Conservation (phyloP, 2,329 filamentous ascomycete genomes). For the Bipolaris oryzae region DNA sequence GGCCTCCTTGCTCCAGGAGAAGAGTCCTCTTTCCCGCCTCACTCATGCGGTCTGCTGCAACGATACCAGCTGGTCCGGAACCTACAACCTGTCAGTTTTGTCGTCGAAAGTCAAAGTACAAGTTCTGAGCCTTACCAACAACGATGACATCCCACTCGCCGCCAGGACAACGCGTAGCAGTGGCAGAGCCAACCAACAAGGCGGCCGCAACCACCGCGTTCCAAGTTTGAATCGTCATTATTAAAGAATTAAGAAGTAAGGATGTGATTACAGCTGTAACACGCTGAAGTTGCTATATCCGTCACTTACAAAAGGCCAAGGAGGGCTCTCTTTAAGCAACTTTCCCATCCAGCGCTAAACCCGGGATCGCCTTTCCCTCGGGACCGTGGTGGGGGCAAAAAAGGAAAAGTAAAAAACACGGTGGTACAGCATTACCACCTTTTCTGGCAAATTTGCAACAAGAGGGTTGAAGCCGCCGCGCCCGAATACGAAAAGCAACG, state of each 20-base stretch:
- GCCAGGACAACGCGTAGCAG: conserved; percentile 8
- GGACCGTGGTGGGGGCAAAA: too few relatives aligned
- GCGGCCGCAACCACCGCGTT: conserved; percentile 18
- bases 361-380: too few relatives aligned
- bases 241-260: conserved; percentile 1
- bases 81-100: conserved; percentile 14
- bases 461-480: conserved; percentile 5
- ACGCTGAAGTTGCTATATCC: not conserved
- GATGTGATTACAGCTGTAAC: not conserved
- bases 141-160: conserved; percentile 34
- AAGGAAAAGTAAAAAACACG: not conserved
- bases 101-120: not conserved
- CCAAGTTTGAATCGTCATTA: conserved; percentile 18
- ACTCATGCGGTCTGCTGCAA: conserved; percentile 59
- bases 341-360: not conserved
- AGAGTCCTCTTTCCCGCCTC: conserved; percentile 60
- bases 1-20: conserved; percentile 59
- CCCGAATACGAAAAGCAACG: conserved; percentile 11
- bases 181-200: conserved; percentile 5
- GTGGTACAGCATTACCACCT: conserved; percentile 5
- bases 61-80: conserved; percentile 61
- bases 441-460: conserved; percentile 2
- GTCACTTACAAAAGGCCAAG: not conserved
- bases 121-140: conserved; percentile 17
- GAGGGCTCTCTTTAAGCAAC: conserved; percentile 7